Evolutionary conservation across 495 filamentous ascomycete genomes (phyloP).

Genomic region (Echria macrotheca): DNA sequence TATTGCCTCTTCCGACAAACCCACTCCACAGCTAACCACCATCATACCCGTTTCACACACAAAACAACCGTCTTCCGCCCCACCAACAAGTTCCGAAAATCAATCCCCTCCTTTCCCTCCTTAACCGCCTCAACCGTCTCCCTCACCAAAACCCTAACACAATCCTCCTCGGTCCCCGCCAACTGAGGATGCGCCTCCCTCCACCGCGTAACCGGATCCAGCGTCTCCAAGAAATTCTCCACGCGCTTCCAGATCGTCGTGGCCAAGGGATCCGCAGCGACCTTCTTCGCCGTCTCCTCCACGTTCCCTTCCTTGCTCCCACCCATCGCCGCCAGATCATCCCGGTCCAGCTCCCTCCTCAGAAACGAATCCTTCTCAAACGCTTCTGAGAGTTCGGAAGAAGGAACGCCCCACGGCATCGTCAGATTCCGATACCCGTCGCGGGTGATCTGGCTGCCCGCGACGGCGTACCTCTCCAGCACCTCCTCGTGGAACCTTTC

Average conservation of each 20-base stretch:
- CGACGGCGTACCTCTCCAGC: conserved; percentile 30
- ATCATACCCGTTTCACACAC: background rate
- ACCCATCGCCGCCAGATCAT: conserved; percentile 25
- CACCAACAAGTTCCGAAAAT: background rate
- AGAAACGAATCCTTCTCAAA: conserved; percentile 39
- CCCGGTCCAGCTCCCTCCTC: conserved; percentile 12
- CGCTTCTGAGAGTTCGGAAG: conserved; percentile 19
- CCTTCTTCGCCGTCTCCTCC: conserved; percentile 18
- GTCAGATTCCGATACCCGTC: conserved; percentile 36
- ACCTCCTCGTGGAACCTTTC: conserved; percentile 26
- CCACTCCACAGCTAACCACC: no score
- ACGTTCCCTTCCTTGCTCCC: background rate
- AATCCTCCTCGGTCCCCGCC: conserved; percentile 16
- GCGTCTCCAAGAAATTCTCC: conserved; percentile 30
- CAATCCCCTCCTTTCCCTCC: background rate
- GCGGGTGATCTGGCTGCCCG: conserved; percentile 33
- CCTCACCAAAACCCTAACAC: conserved; percentile 10
- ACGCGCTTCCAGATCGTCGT: conserved; percentile 11
- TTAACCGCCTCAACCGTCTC: background rate
- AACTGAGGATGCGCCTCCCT: conserved; percentile 36
- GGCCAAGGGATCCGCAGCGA: conserved; percentile 21
- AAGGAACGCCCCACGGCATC: conserved; percentile 47
- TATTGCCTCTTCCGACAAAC: no score
- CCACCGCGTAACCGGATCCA: conserved; percentile 44
- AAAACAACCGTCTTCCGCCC: background rate